Evolutionary conservation across 371 early-diverging fungal genomes (phyloP).

Genomic region (Quaeritorhiza haematococci): DNA sequence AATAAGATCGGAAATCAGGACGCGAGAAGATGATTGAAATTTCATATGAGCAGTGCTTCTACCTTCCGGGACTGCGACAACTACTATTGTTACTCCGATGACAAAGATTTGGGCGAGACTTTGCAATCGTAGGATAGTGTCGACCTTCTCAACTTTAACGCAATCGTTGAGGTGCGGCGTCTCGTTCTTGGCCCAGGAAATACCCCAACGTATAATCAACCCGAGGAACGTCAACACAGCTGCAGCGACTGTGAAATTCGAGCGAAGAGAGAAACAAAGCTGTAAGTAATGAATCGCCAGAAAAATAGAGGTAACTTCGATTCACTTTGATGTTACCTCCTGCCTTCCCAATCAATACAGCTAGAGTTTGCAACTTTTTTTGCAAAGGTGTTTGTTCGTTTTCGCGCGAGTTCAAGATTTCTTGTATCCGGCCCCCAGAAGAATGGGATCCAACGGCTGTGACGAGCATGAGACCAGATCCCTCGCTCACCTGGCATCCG

Average conservation of each 20-base stretch:
- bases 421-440: slow-evolving; percentile 61
- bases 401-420: slow-evolving; percentile 58
- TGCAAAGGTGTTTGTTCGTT: slow-evolving; percentile 79
- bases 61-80: slow-evolving; percentile 90
- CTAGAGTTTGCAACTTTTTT: slow-evolving; percentile 68
- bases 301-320: no score
- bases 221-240: slow-evolving; percentile 70
- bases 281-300: no score
- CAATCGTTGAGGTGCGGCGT: slow-evolving; percentile 5
- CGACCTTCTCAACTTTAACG: slow-evolving; percentile 37
- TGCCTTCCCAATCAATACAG: slow-evolving; percentile 80
- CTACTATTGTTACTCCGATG: slow-evolving; percentile 65
- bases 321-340: slow-evolving; percentile 41
- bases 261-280: no score
- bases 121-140: slow-evolving; percentile 1
- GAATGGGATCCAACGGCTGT: slow-evolving; percentile 58
- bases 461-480: slow-evolving; percentile 33
- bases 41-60: no score
- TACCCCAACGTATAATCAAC: slow-evolving; percentile 66
- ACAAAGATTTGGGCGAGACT: slow-evolving; percentile 7
- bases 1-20: no score
- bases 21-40: slow-evolving; percentile 27
- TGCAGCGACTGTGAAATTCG: no score
- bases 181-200: slow-evolving; percentile 30
- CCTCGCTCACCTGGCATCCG: slow-evolving; percentile 37